phyloP scores from a whole-genome alignment of 2,329 filamentous ascomycete species.

The Neobulgaria alba region DNA sequence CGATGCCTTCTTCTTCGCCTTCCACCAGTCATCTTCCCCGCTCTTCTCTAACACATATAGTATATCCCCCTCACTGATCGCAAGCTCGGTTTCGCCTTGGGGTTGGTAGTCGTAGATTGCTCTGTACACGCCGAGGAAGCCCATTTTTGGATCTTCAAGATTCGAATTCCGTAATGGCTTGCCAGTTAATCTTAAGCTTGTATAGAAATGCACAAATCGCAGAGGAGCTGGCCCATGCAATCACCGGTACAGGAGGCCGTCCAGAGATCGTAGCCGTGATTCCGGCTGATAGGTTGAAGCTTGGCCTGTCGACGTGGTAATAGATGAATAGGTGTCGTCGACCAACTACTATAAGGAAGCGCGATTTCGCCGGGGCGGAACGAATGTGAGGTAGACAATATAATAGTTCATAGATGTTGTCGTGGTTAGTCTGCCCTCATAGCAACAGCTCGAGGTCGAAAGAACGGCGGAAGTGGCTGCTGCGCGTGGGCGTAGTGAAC shows the following conservation, averaged over 20 bases:
- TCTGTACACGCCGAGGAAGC: slow-evolving; percentile 83
- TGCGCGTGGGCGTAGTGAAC: neutral
- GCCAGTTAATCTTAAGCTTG: too few species aligned
- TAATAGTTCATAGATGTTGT: neutral
- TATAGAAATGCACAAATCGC: too few species aligned
- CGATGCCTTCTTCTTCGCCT: slow-evolving; percentile 33
- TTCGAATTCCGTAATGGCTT: too few species aligned
- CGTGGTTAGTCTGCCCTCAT: neutral
- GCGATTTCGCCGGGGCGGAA: neutral
- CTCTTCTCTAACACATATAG: slow-evolving; percentile 74
- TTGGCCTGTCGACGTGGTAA: neutral
- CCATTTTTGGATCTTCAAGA: too few species aligned
- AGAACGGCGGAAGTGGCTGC: neutral
- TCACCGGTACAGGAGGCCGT: too few species aligned
- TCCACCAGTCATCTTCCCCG: slow-evolving; percentile 77
- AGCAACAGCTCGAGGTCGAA: neutral
- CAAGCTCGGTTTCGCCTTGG: slow-evolving; percentile 76
- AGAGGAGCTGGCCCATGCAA: too few species aligned
- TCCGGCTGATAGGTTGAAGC: neutral
- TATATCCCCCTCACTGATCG: slow-evolving; percentile 76
- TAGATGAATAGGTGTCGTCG: neutral
- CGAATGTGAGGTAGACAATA: neutral
- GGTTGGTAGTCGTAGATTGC: slow-evolving; percentile 90
- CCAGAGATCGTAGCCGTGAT: too few species aligned
- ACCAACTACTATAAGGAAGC: neutral